Evolutionary conservation across 495 filamentous ascomycete species (phyloP), one percentile per base, ranked within the genome.

Genomic region (Jackrogersella multiformis): DNA sequence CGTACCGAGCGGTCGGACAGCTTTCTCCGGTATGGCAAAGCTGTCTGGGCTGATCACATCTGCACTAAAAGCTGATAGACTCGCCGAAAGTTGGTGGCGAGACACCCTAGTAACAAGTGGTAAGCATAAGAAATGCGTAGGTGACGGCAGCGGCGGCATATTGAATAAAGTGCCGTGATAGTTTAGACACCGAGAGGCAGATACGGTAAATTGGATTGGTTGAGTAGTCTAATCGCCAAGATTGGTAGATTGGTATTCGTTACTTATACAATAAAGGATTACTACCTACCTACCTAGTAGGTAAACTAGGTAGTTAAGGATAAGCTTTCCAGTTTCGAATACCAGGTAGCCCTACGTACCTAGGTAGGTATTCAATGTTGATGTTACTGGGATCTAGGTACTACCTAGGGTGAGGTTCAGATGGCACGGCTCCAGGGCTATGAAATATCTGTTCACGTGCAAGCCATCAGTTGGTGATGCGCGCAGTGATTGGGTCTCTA

Each of bases 61-160:
- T 8, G 81, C 71, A 49, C 80, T 82, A 73, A 97, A 95, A 16
- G 76, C 55, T 2, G 79, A 76, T 15, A 96, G 75, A 1, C 86
- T 86, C 12, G 72, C 66, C 28, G 88, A 78, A 2, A 96, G 83
- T 64, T 92, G 87, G 0, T 84, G 82, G 12, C 87, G 80, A 1
- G 91, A 92, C 13, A 73, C 32, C 0, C 78, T 23, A 24, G 86
- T 92, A 59, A 90, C 81, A 62, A 97, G 87, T 8, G 94, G 92
- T 51, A 97, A 76, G 76, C 91, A 94, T 35, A 97, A 86, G 74
- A 97, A 97, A 75, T 97, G 94, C 0, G 94, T 97, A n/a, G 91
- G 82, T 15, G 64, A 44, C 7, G 76, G 55, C 20, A 60, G 68
- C 21, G 73, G 70, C 26, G 75, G 72, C 75, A 77, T 77, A 48